Evolutionary conservation across 768 basidiomycete species (phyloP), one percentile per base, ranked within the genome.

Genomic region (Pulveroboletus frians): DNA sequence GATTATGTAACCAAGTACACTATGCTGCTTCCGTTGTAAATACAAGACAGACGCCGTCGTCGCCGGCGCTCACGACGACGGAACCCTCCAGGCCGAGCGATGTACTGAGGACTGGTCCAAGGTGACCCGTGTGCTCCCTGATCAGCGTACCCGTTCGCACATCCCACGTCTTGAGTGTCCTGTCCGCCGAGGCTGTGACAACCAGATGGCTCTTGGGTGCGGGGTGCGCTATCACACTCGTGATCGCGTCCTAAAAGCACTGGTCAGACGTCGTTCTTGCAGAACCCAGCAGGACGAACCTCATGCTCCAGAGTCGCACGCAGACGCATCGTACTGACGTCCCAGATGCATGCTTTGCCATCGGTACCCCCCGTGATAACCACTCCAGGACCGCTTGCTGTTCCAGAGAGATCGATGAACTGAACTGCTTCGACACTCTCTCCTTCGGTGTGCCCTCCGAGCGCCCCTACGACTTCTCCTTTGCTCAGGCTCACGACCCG

Each of bases 271-370:
- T 18, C 14, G 18, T 21, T 21, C 29, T 21, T 11, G 3, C 0
- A 31, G 8, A 18, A 21, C 5, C 0, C 4, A n/a, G 36, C 7
- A 15, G 26, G 45, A 72, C 80, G 44, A 53, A 94, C 94, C 67
- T 83, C 73, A 61, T 98, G 94, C 53, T 85, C 74, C 6, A 96
- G 71, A 13, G 88, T 92, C 15, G 85, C 77, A 48, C 96, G 79
- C 44, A 93, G 65, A 53, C 88, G 77, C 77, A 90, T 90, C 21
- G 91, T 94, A 43, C 77, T 77, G 37, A 94, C 75, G 70, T 99
- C 96, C 93, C 95, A 99, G 30, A 97, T 83, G 58, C 88, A 92
- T 15, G 84, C 87, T 63, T 92, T 94, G 0, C 93, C 92, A 62
- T 99, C 96, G 4, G 95, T 97, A 5, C 81, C 92, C 10, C 89